Conservation (phyloP, 257 asterid species). For the Cruciata laevipes region DNA sequence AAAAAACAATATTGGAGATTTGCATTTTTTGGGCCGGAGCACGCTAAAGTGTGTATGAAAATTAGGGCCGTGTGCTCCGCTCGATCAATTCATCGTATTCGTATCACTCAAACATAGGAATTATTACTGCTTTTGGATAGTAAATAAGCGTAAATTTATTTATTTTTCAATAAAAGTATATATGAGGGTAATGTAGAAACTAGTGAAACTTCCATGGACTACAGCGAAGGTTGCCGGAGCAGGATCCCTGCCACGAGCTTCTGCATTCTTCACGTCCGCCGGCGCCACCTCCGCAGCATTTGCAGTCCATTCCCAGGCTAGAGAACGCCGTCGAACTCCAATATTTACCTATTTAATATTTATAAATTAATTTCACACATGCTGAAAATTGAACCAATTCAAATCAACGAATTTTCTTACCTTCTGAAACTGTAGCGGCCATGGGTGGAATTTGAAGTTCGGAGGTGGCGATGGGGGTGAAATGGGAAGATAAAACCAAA, state of each 20-base stretch:
- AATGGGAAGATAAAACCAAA: background rate
- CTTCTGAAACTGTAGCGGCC: background rate
- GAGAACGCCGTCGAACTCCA: conserved; percentile 3
- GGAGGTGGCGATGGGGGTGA: background rate
- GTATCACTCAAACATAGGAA: too few species aligned
- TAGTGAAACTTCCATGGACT: conserved; percentile 18
- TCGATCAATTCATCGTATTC: too few species aligned
- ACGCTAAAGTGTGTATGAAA: too few species aligned
- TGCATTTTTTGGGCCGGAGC: too few species aligned
- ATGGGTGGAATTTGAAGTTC: background rate
- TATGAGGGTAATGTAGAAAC: too few species aligned
- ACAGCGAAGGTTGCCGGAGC: conserved; percentile 18
- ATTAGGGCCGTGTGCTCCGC: too few species aligned
- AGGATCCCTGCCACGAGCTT: conserved; percentile 18
- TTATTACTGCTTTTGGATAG: too few species aligned
- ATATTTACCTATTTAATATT: background rate
- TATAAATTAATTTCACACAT: too few species aligned
- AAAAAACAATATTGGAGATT: too few species aligned
- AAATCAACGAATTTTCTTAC: background rate
- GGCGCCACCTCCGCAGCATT: conserved; percentile 17
- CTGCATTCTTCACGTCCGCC: conserved; percentile 3
- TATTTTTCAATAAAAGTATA: too few species aligned
- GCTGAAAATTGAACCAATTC: too few species aligned
- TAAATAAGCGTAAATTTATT: too few species aligned
- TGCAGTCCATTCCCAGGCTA: conserved; percentile 20